phyloP scores from a whole-genome alignment of 768 basidiomycete species.

The Lactarius quietus region DNA sequence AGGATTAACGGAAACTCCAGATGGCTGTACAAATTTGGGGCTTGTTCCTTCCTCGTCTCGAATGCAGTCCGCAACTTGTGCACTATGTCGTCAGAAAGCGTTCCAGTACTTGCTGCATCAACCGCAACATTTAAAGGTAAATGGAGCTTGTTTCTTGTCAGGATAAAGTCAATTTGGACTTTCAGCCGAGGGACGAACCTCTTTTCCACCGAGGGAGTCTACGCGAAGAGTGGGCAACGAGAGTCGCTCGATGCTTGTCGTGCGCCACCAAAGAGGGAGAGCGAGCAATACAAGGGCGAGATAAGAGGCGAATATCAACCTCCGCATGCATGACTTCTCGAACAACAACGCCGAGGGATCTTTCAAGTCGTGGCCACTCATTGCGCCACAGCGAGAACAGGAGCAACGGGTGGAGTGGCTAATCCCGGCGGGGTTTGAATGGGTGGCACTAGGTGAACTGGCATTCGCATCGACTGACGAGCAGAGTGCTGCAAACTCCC shows the following conservation, averaged over 20 bases:
- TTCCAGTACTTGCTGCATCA: conserved; percentile 1
- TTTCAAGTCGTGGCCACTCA: conserved; percentile 15
- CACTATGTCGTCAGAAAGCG: neutral
- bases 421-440: conserved; percentile 10
- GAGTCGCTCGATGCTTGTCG: conserved; percentile 84
- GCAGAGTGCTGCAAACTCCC: neutral
- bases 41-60: conserved; percentile 12
- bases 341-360: conserved; percentile 20
- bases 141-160: conserved; percentile 16
- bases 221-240: conserved; percentile 48
- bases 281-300: conserved; percentile 74
- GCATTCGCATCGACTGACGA: neutral
- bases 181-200: conserved; percentile 14
- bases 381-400: neutral
- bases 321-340: conserved; percentile 33
- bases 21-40: conserved; percentile 14
- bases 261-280: conserved; percentile 90
- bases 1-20: conserved; percentile 15
- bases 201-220: conserved; percentile 12
- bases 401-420: neutral
- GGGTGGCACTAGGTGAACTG: conserved; percentile 18
- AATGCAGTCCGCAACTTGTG: conserved; percentile 9
- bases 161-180: neutral
- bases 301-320: conserved; percentile 68
- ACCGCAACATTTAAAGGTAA: conserved; percentile 20